phyloP scores from a whole-genome alignment of 2,329 filamentous ascomycete species.

The Aspergillus piperis region DNA sequence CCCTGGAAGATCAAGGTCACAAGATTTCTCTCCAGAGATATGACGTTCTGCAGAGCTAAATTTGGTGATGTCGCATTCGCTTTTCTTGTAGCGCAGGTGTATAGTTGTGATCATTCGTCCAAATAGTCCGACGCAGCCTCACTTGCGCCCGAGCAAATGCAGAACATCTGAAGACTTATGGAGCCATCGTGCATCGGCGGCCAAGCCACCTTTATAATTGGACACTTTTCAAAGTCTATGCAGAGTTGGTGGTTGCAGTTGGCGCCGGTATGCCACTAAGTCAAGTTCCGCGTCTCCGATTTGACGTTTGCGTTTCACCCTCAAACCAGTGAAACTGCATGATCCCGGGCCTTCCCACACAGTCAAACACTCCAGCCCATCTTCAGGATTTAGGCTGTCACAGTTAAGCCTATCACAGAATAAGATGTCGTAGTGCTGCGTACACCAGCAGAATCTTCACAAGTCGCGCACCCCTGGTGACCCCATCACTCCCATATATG shows the following conservation, averaged over 20 bases:
- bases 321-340: background rate
- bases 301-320: constrained; percentile 1
- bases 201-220: background rate
- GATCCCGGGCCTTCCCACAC: background rate
- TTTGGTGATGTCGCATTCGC: too few species aligned
- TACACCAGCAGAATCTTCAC: background rate
- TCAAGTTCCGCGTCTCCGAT: background rate
- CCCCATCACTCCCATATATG: background rate
- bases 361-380: background rate
- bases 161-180: background rate
- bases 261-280: background rate
- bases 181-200: background rate
- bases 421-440: background rate
- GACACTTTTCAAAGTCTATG: background rate
- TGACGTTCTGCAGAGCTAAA: too few species aligned
- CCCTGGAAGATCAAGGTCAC: too few species aligned
- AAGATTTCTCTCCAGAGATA: too few species aligned
- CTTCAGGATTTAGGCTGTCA: background rate
- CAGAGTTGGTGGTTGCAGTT: background rate
- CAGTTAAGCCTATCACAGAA: background rate
- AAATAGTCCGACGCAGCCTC: background rate
- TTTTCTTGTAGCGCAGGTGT: background rate
- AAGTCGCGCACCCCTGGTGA: background rate
- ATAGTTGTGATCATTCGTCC: background rate
- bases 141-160: background rate